phyloP scores from a whole-genome alignment of 805 yeast genomes.

The Lachancea kluyveri region DNA sequence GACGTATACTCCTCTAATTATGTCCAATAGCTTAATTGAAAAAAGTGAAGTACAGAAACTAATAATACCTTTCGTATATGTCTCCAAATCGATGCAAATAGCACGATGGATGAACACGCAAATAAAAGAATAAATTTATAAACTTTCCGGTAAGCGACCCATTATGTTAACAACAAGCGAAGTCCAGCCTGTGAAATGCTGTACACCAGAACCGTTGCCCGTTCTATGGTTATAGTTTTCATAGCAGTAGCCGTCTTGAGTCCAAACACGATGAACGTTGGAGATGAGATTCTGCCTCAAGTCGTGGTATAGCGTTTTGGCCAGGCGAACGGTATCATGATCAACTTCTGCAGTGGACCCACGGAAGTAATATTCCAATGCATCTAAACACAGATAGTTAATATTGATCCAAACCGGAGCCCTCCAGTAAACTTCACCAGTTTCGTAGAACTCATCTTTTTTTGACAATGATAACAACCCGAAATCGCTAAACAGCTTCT shows the following conservation, averaged over 20 bases:
- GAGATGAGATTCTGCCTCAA: conserved; percentile 62
- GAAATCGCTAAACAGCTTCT: conserved; percentile 65
- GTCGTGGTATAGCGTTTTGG: conserved; percentile 45
- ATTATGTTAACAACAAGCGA: conserved; percentile 73
- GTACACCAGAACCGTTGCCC: conserved; percentile 76
- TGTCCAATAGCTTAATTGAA: no score
- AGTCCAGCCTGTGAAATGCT: conserved; percentile 94
- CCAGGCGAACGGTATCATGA: conserved; percentile 23
- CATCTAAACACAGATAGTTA: conserved; percentile 74
- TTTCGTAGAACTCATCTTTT: conserved; percentile 56
- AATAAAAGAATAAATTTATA: no score
- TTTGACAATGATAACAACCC: conserved; percentile 82
- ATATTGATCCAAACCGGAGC: conserved; percentile 92
- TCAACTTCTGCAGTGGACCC: conserved; percentile 19
- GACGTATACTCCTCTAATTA: no score
- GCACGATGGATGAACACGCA: no score
- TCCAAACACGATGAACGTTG: conserved; percentile 67
- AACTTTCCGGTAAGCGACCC: conserved; percentile 28
- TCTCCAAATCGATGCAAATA: no score
- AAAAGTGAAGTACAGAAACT: no score
- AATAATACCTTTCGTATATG: no score
- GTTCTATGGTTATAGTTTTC: conserved; percentile 80
- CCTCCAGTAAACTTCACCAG: conserved; percentile 92
- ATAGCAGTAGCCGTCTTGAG: conserved; percentile 74
- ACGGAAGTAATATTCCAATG: conserved; percentile 50